Base-by-base conservation (phyloP, 345 rosid species). In the Linum usitatissimum region DNA sequence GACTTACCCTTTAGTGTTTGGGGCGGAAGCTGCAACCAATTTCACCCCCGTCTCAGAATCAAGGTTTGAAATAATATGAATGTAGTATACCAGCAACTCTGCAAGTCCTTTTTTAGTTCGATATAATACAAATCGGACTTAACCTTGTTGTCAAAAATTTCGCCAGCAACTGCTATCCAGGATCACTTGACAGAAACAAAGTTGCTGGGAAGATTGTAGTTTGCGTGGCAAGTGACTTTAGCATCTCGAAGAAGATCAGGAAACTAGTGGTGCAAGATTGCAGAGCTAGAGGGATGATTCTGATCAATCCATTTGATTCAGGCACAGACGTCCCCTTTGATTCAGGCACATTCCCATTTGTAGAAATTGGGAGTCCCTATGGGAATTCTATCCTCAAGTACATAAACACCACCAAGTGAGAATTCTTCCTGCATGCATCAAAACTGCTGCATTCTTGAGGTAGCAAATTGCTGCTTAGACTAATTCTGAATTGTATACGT, bases 251-350 rank as follows among this genome's bases (percentile, higher is more conserved):
- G 53, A 58, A 49, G 66, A 72, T 77, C 18, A 77, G 76, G 76
- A 84, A 77, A 76, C 48, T 80, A 30, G 89, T 89, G 18, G 82
- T 73, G 4, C 81, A 86, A 73, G 96, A 86, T 71, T 85, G 82
- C 14, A 60, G 69, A 67, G 83, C 83, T 18, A 77, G 75, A 55
- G 96, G 96, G 39, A 19, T 89, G 79, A 81, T 89, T 62, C 58
- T 89, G 73, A 66, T 86, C 48, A 62, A 70, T 63, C 73, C 69
- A 30, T 69, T 69, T n/a, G 70, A 61, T 31, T 31, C 36, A 31
- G 36, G 36, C 31, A 70, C 66, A 63, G 76, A 68, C n/a, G 62
- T 53, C 38, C 89, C 89, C 59, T 79, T 79, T 34, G 85, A 84
- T 75, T 84, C 87, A 4, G 96, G 80, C 21, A 59, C 49, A 18